phyloP scores from a whole-genome alignment of 495 filamentous ascomycete species.

The Staphylotrichum tortipilum region DNA sequence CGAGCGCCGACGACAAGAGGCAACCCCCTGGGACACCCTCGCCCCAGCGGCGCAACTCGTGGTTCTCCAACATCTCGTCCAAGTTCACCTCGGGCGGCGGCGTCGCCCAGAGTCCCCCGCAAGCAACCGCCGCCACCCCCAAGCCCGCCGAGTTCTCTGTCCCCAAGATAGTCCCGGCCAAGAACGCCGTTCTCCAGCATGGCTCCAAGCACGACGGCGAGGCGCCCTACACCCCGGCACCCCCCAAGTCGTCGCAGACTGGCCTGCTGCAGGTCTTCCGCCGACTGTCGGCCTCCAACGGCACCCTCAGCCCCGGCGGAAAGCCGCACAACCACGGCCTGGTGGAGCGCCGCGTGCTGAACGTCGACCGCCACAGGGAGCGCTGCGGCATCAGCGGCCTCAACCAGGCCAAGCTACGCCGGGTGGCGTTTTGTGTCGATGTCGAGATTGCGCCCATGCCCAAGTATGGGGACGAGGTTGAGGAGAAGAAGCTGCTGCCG shows the following conservation, averaged over 20 bases:
- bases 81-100: slow-evolving; percentile 70
- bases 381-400: slow-evolving; percentile 72
- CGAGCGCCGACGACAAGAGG: slow-evolving; percentile 15
- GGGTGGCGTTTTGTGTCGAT: slow-evolving; percentile 92
- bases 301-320: slow-evolving; percentile 29
- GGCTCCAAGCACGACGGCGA: slow-evolving; percentile 40
- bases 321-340: slow-evolving; percentile 43
- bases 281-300: slow-evolving; percentile 65
- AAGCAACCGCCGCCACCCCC: slow-evolving; percentile 31
- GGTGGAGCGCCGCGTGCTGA: slow-evolving; percentile 74
- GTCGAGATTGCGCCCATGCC: slow-evolving; percentile 79
- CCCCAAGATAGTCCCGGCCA: slow-evolving; percentile 43
- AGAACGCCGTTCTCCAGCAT: slow-evolving; percentile 47
- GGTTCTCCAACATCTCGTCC: slow-evolving; percentile 86
- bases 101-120: slow-evolving; percentile 36
- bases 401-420: slow-evolving; percentile 67
- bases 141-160: slow-evolving; percentile 51
- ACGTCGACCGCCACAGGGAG: slow-evolving; percentile 71
- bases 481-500: slow-evolving; percentile 26
- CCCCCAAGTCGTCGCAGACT: slow-evolving; percentile 53
- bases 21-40: slow-evolving; percentile 1
- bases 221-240: slow-evolving; percentile 57
- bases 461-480: slow-evolving; percentile 40
- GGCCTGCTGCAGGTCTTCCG: slow-evolving; percentile 78
- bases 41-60: slow-evolving; percentile 60